Evolutionary conservation across 2,329 filamentous ascomycete genomes (phyloP), one percentile per base, ranked within the genome.

Genomic region (Cercospora canescens): DNA sequence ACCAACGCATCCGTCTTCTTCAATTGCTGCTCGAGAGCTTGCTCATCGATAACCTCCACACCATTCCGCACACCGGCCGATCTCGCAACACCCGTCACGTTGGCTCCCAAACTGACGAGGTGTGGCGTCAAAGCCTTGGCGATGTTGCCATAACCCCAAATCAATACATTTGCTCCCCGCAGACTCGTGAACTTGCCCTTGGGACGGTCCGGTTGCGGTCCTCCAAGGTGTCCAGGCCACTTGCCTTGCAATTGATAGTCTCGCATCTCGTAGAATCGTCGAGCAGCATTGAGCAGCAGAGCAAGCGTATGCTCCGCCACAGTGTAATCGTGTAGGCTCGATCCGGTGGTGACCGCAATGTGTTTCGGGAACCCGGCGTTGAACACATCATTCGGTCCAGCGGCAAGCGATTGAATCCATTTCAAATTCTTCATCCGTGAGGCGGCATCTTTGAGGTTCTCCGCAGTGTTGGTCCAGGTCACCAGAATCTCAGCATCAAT

Each of bases 71-170:
- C 85, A 8, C 88, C 88, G 0, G 81, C 72, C 8, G 73, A 75
- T 12, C 88, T 81, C 12, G 88, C 88, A 1, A 90, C 76, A 60
- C 88, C 88, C 37, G 76, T 80, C 16, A 91, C 88, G 1, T 81
- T 79, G 11, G 88, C 85, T 26, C 88, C 88, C 41, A 88, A 81
- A 0, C 79, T 80, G 6, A 80, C 77, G 3, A 89, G 79, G 70
- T 82, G 81, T 24, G 87, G 87, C 5, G 84, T 80, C 39, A 89
- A 82, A 1, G 80, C 81, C 80, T 88, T 88, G 34, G 86, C 88
- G 60, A 90, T 89, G 76, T 89, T 90, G 63, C 88, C 88, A 72
- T 87, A 89, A 11, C 88, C 88, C 88, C 88, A 89, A 72, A 89
- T 80, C 34, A 86, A 77, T 3, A 89, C 80, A 70, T 82, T 82